These are phyloP conservation scores for Exophiala calicioides DNA, from an alignment of 2,329 filamentous ascomycete genomes.

Conservation along the genomic window DNA sequence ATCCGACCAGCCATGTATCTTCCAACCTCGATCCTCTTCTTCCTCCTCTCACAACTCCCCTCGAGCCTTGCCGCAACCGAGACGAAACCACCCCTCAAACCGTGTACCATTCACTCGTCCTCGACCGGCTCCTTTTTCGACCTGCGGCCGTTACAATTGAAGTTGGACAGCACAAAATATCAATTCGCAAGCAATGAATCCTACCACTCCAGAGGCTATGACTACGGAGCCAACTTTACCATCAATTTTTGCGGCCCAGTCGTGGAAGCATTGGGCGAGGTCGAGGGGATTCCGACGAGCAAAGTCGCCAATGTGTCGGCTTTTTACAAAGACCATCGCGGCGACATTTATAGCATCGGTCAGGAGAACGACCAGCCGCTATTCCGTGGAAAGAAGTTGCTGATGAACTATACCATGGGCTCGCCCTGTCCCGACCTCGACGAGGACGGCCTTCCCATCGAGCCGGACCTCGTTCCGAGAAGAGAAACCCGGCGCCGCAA, in stretches of 20 bases:
- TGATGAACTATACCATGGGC: conserved; percentile 74
- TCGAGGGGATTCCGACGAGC: conserved; percentile 45
- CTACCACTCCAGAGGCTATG: conserved; percentile 52
- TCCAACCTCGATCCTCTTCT: conserved; percentile 29
- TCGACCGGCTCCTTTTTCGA: conserved; percentile 65
- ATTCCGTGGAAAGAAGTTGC: conserved; percentile 60
- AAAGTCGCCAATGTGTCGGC: conserved; percentile 52
- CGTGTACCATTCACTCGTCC: conserved; percentile 64
- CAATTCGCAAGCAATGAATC: conserved; percentile 45
- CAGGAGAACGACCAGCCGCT: conserved; percentile 48
- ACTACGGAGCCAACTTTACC: conserved; percentile 54
- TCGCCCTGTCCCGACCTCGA: conserved; percentile 62
- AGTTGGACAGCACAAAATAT: conserved; percentile 46
- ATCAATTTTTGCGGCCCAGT: conserved; percentile 54
- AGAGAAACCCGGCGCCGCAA: conserved; percentile 53
- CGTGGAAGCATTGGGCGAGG: conserved; percentile 48
- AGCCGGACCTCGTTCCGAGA: conserved; percentile 18
- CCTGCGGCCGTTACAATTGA: conserved; percentile 53
- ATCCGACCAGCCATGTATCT: conserved; percentile 18
- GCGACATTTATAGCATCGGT: conserved; percentile 33
- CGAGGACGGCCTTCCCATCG: conserved; percentile 28
- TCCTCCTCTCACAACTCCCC: conserved; percentile 38
- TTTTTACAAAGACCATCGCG: conserved; percentile 43
- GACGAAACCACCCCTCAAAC: conserved; percentile 48
- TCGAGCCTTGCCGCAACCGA: conserved; percentile 40